Percentiles rank a stretch among this genome's conserved stretches.
phyloP scores from a whole-genome alignment of 495 filamentous ascomycete genomes.

The Trichoderma virens region DNA sequence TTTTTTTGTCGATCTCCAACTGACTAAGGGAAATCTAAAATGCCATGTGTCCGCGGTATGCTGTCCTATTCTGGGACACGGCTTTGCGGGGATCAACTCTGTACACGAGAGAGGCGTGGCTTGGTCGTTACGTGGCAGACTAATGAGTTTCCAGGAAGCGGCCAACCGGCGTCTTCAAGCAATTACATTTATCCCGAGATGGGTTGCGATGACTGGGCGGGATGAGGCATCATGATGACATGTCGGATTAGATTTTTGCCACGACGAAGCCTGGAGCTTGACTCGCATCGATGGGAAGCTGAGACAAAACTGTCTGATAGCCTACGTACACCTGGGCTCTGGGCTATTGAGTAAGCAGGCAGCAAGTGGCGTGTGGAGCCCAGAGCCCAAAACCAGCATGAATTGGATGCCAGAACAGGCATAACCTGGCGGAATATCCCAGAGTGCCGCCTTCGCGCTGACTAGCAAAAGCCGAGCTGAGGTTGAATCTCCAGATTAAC shows the following conservation, averaged over 20 bases:
- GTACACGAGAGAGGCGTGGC: neutral
- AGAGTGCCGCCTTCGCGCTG: neutral
- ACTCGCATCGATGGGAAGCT: neutral
- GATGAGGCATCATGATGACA: neutral
- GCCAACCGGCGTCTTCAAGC: neutral
- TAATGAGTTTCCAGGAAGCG: neutral
- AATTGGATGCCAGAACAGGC: neutral
- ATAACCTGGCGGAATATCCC: neutral
- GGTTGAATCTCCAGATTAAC: neutral
- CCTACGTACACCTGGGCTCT: neutral
- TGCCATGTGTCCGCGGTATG: neutral
- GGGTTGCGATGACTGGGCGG: neutral
- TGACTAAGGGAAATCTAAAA: too few species aligned
- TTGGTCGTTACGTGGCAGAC: neutral
- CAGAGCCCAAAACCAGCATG: neutral
- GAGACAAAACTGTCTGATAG: neutral
- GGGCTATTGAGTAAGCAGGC: neutral
- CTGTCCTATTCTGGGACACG: neutral
- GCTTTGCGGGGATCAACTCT: too few species aligned
- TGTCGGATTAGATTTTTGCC: neutral
- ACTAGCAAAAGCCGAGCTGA: conserved; percentile 1
- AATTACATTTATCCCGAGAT: neutral
- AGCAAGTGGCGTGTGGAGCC: neutral
- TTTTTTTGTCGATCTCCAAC: too few species aligned
- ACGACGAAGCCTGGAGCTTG: neutral